A percentile compares a stretch with the other conserved stretches of the same genome.
These are phyloP conservation scores for Crataegus laevigata DNA, from an alignment of 306 rosid genomes.

Conservation along the genomic window DNA sequence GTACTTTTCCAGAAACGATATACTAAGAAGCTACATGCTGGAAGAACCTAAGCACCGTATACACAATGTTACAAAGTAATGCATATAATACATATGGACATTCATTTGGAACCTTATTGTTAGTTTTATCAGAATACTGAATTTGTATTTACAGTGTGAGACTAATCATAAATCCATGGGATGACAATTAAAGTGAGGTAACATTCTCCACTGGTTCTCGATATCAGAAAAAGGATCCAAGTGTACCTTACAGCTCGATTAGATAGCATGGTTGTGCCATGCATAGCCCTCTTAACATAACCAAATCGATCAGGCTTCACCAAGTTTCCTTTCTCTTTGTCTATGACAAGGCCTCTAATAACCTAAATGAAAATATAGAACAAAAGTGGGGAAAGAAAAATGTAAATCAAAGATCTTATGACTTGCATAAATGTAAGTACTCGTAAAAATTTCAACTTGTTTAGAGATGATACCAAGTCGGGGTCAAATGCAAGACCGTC, in stretches of 20 bases:
- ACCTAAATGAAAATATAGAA: conserved; percentile 39
- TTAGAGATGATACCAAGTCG: conserved; percentile 53
- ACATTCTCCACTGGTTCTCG: background rate
- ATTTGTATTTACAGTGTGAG: conserved; percentile 5
- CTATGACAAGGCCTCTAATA: conserved; percentile 96
- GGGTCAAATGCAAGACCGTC: conserved; percentile 92
- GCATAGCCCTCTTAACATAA: conserved; percentile 91
- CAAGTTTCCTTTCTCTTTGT: conserved; percentile 90
- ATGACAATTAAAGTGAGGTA: conserved; percentile 2
- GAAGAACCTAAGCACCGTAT: conserved; percentile 1
- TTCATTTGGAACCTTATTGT: background rate
- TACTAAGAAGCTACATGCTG: conserved; percentile 9
- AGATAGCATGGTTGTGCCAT: conserved; percentile 88
- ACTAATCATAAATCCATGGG: background rate
- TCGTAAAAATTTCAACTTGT: conserved; percentile 3
- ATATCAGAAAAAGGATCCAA: conserved; percentile 17
- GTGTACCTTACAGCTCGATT: conserved; percentile 76
- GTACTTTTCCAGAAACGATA: conserved; percentile 6
- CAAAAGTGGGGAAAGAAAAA: background rate
- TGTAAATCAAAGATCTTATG: background rate
- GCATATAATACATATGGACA: background rate
- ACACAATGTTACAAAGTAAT: background rate
- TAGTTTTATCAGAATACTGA: background rate
- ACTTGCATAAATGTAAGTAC: conserved; percentile 9
- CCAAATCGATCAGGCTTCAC: conserved; percentile 98